phyloP scores from a whole-genome alignment of 2,329 filamentous ascomycete species.

The Cordyceps fumosorosea region DNA sequence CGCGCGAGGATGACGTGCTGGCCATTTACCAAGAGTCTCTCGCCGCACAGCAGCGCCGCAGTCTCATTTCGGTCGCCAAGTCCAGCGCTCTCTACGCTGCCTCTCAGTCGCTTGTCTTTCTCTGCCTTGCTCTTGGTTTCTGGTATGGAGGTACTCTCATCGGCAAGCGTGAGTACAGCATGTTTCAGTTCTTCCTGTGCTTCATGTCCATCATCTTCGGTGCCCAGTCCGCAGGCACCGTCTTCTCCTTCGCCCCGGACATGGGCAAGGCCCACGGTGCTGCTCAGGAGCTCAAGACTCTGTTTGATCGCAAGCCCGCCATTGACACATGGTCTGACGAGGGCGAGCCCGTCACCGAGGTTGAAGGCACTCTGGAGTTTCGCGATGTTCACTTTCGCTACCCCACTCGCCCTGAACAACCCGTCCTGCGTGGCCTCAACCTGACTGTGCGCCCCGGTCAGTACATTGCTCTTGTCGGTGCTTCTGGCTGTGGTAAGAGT shows the following conservation, averaged over 20 bases:
- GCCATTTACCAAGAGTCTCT: constrained; percentile 62
- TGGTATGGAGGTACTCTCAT: constrained; percentile 85
- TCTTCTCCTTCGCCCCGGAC: constrained; percentile 85
- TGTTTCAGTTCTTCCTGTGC: constrained; percentile 89
- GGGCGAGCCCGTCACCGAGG: constrained; percentile 53
- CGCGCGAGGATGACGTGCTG: constrained; percentile 77
- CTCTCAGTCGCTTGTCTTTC: constrained; percentile 77
- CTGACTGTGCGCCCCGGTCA: constrained; percentile 68
- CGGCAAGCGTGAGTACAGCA: constrained; percentile 59
- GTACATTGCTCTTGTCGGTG: constrained; percentile 86
- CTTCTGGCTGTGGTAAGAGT: constrained; percentile 88
- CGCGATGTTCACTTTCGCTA: constrained; percentile 91
- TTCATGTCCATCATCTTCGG: constrained; percentile 87
- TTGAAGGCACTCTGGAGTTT: constrained; percentile 81
- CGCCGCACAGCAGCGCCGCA: constrained; percentile 57
- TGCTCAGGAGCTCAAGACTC: constrained; percentile 68
- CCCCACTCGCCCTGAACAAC: constrained; percentile 81
- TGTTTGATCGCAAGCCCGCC: constrained; percentile 74
- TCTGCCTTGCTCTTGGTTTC: constrained; percentile 81
- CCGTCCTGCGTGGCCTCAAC: constrained; percentile 82
- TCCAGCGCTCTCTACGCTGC: constrained; percentile 76
- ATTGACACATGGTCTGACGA: constrained; percentile 77
- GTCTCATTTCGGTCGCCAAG: constrained; percentile 66
- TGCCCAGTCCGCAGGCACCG: constrained; percentile 81
- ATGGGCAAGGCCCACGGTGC: constrained; percentile 91